phyloP scores from a whole-genome alignment of 140 eudicot genomes.

The Senecio squalidus region DNA sequence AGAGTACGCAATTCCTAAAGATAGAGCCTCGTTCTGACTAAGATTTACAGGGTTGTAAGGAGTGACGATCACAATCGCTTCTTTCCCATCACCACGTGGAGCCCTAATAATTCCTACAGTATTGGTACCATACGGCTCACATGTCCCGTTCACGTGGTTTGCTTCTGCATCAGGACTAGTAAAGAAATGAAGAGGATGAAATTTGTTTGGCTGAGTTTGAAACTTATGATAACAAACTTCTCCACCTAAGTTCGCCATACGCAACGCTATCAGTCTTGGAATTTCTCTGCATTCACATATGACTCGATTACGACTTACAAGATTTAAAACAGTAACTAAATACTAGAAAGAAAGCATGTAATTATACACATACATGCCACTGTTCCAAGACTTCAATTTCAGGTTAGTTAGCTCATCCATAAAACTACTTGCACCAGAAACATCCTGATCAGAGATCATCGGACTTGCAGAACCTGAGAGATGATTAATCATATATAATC shows the following conservation, averaged over 20 bases:
- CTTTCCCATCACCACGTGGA: slow-evolving; percentile 97
- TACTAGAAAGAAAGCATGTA: neutral
- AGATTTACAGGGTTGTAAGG: slow-evolving; percentile 70
- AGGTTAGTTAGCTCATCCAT: slow-evolving; percentile 47
- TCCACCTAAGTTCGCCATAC: slow-evolving; percentile 65
- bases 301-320: neutral
- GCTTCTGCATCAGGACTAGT: slow-evolving; percentile 51
- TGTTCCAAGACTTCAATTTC: slow-evolving; percentile 24
- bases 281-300: slow-evolving; percentile 52
- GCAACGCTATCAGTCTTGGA: slow-evolving; percentile 53
- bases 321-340: neutral
- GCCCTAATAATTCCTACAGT: slow-evolving; percentile 88
- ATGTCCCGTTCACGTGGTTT: slow-evolving; percentile 37
- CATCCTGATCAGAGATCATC: slow-evolving; percentile 61
- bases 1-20: slow-evolving; percentile 73
- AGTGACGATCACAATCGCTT: slow-evolving; percentile 84
- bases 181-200: slow-evolving; percentile 76
- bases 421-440: slow-evolving; percentile 51
- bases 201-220: slow-evolving; percentile 46
- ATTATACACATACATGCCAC: slow-evolving; percentile 67
- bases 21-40: slow-evolving; percentile 53
- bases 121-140: slow-evolving; percentile 53
- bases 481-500: no score
- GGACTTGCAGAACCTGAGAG: slow-evolving; percentile 80
- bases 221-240: slow-evolving; percentile 77